phyloP scores from a whole-genome alignment of 352 stramenopile species.

The Phytopythium vexans region DNA sequence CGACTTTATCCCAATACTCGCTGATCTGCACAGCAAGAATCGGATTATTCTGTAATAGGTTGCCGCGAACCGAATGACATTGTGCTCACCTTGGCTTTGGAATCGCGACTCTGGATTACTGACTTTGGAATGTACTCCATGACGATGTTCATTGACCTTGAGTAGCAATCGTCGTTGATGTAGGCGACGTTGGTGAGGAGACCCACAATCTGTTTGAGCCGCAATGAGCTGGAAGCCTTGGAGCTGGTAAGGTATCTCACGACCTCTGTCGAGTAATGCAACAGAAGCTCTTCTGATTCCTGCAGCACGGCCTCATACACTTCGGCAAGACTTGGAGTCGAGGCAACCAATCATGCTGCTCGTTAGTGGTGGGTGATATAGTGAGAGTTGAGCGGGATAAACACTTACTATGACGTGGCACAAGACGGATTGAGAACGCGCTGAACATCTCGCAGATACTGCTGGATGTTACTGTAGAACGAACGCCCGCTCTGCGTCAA shows the following conservation, averaged over 20 bases:
- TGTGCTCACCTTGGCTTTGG: constrained; percentile 33
- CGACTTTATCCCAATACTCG: constrained; percentile 43
- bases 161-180: constrained; percentile 56
- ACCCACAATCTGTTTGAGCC: constrained; percentile 62
- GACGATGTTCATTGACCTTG: constrained; percentile 47
- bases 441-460: constrained; percentile 75
- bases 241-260: constrained; percentile 57
- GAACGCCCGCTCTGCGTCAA: constrained; percentile 73
- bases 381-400: constrained; percentile 4
- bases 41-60: not conserved
- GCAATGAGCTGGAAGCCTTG: constrained; percentile 58
- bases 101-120: constrained; percentile 37
- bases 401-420: constrained; percentile 64
- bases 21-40: constrained; percentile 27
- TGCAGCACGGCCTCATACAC: constrained; percentile 58
- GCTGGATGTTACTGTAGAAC: constrained; percentile 79
- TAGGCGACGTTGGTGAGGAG: constrained; percentile 72
- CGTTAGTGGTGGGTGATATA: not conserved
- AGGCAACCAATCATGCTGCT: not conserved
- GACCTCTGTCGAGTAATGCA: constrained; percentile 57
- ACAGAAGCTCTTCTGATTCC: constrained; percentile 57
- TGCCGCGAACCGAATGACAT: not conserved
- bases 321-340: constrained; percentile 37
- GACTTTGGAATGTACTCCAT: constrained; percentile 51
- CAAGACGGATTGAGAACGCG: constrained; percentile 80